Percentiles rank a stretch among this genome's conserved stretches.
Conservation (phyloP, 139 green algal genomes). For the Volvox africanus region DNA sequence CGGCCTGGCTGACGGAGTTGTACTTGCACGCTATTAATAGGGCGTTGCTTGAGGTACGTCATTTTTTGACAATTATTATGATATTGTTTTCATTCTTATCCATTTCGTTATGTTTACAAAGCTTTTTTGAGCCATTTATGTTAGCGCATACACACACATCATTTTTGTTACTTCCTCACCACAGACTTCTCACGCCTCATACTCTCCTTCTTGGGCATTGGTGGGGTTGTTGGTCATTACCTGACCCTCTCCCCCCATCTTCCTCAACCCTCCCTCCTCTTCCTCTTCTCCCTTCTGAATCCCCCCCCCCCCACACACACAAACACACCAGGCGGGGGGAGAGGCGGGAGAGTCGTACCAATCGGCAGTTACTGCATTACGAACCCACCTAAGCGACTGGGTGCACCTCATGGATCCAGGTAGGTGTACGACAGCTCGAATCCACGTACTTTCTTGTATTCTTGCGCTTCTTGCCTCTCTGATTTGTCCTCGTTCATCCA, state of each 20-base stretch:
- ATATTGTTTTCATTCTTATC: too few relatives aligned
- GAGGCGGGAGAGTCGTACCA: background rate
- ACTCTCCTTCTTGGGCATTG: background rate
- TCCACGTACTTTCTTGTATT: too few relatives aligned
- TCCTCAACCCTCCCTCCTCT: too few relatives aligned
- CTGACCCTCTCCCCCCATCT: background rate
- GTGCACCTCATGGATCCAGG: slow-evolving; percentile 82
- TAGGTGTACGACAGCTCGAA: slow-evolving; percentile 41
- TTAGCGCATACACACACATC: too few relatives aligned
- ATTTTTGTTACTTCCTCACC: too few relatives aligned
- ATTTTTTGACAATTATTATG: too few relatives aligned
- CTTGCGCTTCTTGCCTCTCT: background rate
- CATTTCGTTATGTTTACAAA: too few relatives aligned
- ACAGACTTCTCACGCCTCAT: background rate
- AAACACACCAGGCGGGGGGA: slow-evolving; percentile 35
- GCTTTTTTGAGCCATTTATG: too few relatives aligned
- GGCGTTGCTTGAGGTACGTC: slow-evolving; percentile 70
- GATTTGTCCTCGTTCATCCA: too few relatives aligned
- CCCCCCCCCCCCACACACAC: background rate
- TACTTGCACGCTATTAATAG: slow-evolving; percentile 90
- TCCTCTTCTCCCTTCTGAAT: background rate
- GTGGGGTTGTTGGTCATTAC: background rate
- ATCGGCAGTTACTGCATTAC: slow-evolving; percentile 33
- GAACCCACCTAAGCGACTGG: slow-evolving; percentile 66
- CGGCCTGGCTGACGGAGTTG: slow-evolving; percentile 94